Base-by-base conservation (phyloP, 352 stramenopile species). In the Globisporangium nagaii region DNA sequence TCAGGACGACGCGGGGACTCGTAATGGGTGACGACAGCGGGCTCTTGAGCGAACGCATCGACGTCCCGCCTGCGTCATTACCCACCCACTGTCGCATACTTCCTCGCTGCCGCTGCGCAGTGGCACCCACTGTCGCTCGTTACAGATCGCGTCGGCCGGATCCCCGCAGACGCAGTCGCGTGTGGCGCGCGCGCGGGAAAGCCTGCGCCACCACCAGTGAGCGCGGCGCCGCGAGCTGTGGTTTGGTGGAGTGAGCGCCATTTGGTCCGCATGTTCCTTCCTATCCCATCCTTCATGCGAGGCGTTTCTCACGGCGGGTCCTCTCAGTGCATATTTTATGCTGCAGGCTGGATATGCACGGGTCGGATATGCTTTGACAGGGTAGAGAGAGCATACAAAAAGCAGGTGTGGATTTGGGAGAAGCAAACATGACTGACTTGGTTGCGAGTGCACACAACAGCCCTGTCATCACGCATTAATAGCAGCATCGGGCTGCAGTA, bases 41-140 rank as follows among this genome's bases (percentile, higher is more conserved):
- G 28, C 54, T 56, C 39, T 61, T 61, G 28, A 27, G 20, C 20
- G 36, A 39, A 9, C 40, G 52, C 30, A 13, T 39, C 19, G 40
- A 32, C 34, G 22, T 22, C 19, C 9, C 40, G 32, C 19, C 40
- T 25, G 11, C 19, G 13, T 30, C 24, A 32, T 44, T 11, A 30
- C 19, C 31, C 30, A 25, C 13, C 41, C 52, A 58, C 20, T 58
- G 52, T 58, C 41, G 52, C 52, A 58, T 58, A 44, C 25, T 36
- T 25, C 25, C 30, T 36, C 6, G 22, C 9, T 25, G 37, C 19
- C n/a, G n/a, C n/a, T n/a, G 43, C 19, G 25, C 3, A 11, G n/a
- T 17, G 31, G 46, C 31, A 53, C 20, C 12, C 46, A 53, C 46
- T 43, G 42, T n/a, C n/a, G n/a, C n/a, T n/a, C n/a, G n/a, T n/a